Base-by-base conservation (phyloP, 768 basidiomycete genomes). In the Kondoa malvinella region DNA sequence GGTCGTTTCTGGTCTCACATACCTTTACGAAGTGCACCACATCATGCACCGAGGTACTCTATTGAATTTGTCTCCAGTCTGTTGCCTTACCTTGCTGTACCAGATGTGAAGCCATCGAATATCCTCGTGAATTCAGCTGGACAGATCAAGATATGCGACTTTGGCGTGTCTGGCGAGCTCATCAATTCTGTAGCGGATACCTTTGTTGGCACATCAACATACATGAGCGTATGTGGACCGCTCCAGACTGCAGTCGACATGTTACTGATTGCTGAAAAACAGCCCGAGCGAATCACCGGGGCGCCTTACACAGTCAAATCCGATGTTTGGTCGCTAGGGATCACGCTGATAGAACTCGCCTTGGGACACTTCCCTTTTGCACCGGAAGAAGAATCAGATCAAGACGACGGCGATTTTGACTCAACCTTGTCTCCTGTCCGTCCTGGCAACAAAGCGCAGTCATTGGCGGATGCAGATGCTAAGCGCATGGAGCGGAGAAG, bases 261-360 rank as follows among this genome's bases (percentile, higher is more conserved):
- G 56, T 17, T 14, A 34, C n/a, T 29, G 34, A 2, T 60, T 8
- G 1, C 50, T 56, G n/a, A 69, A 61, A 34, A 66, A 1, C 77
- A 99, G 95, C 95, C 95, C 21, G 95, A 99, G 75, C 91, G 95
- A 69, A 97, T 99, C 80, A 94, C 97, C 79, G 95, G 95, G 63
- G 91, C 91, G 1, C 89, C 89, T 75, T 97, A 99, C 77, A 92
- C 91, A 31, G 94, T 99, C 78, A 97, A 97, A 78, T 96, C 92
- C 2, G 95, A 99, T 74, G 94, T 97, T 2, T 99, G 95, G 95
- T 96, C 94, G 0, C 83, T 97, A 57, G 95, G 95, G 32, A 91
- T 99, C 75, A 89, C 92, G 4, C 81, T 99, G 61, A 92, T 97
- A 76, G 95, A 99, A 79, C 85, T 99, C 56, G 95, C 92, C 0